Conservation (phyloP, 306 rosid species). For the Quercus wislizeni region DNA sequence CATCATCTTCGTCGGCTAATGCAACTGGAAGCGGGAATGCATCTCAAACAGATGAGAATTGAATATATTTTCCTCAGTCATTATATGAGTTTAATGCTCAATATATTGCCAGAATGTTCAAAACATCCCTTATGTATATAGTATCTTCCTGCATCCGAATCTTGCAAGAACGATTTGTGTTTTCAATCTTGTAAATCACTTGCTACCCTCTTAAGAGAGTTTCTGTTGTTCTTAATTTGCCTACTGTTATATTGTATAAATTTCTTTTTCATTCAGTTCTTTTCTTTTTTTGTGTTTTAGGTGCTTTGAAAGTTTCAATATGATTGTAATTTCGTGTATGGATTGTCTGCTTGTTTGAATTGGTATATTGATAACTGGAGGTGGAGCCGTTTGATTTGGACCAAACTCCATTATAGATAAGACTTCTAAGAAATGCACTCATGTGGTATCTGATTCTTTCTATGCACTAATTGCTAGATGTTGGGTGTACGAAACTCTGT, state of each 20-base stretch:
- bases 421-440: not conserved
- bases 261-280: not conserved
- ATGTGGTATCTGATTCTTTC: slow-evolving; percentile 2
- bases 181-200: slow-evolving; percentile 16
- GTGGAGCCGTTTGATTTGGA: not conserved
- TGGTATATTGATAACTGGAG: not conserved
- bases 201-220: not conserved
- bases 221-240: slow-evolving; percentile 17
- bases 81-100: slow-evolving; percentile 14
- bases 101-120: slow-evolving; percentile 8
- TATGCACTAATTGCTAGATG: not conserved
- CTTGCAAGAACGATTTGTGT: slow-evolving; percentile 16
- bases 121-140: slow-evolving; percentile 40
- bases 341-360: slow-evolving; percentile 4
- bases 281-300: not conserved
- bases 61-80: slow-evolving; percentile 3
- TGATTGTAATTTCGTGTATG: not conserved
- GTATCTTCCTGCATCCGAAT: slow-evolving; percentile 21
- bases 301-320: not conserved
- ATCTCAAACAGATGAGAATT: slow-evolving; percentile 50
- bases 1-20: slow-evolving; percentile 30
- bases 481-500: not conserved
- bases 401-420: not conserved
- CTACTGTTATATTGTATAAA: slow-evolving; percentile 18
- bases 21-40: slow-evolving; percentile 31